phyloP scores from a whole-genome alignment of 371 early-diverging fungal genomes.

The Apophysomyces variabilis region DNA sequence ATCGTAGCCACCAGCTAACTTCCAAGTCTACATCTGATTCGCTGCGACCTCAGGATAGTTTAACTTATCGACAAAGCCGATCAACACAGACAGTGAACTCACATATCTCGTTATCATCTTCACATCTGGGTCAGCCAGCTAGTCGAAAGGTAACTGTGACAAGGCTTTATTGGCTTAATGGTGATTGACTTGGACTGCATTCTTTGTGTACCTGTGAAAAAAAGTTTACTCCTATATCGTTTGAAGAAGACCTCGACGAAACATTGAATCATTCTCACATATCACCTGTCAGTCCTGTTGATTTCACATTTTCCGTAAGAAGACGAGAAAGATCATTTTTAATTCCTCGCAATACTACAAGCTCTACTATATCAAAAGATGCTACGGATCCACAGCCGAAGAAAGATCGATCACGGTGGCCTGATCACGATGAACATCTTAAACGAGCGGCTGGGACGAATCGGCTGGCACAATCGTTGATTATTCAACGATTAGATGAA shows the following conservation, averaged over 20 bases:
- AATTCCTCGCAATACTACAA: conserved; percentile 14
- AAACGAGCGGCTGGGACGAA: conserved; percentile 18
- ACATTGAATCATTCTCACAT: neutral
- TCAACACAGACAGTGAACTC: neutral
- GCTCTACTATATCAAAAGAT: conserved; percentile 13
- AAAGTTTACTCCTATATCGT: neutral
- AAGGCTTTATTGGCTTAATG: neutral
- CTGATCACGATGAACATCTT: conserved; percentile 24
- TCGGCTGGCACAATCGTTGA: conserved; percentile 48
- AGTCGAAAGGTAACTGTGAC: conserved; percentile 2
- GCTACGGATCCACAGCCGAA: conserved; percentile 10
- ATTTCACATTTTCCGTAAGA: conserved; percentile 36
- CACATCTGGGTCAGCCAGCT: neutral
- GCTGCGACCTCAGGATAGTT: conserved; percentile 11
- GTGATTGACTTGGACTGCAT: neutral
- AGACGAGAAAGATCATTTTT: conserved; percentile 21
- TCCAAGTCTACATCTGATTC: conserved; percentile 6
- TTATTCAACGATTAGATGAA: conserved; percentile 49
- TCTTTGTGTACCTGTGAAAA: neutral
- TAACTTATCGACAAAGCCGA: neutral
- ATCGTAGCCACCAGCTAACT: conserved; percentile 2
- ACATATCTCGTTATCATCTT: conserved; percentile 2
- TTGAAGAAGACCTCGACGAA: conserved; percentile 19
- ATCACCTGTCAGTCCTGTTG: conserved; percentile 47
- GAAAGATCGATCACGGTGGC: conserved; percentile 20